phyloP scores from a whole-genome alignment of 768 basidiomycete genomes.

The Boletus fagicola region DNA sequence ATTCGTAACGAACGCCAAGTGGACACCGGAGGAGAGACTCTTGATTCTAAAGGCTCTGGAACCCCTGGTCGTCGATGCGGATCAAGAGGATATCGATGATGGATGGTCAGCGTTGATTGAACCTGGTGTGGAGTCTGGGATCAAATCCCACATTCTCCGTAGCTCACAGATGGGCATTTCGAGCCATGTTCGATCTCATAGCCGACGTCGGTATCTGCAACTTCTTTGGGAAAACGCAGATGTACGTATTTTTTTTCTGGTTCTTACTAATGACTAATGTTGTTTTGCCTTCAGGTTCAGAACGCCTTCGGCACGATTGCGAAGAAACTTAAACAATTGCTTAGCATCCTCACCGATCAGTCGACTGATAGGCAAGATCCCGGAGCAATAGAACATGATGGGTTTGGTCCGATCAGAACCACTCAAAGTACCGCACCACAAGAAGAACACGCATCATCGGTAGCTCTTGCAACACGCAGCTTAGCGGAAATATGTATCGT shows the following conservation, averaged over 20 bases:
- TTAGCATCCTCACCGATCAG: constrained; percentile 37
- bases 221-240: constrained; percentile 68
- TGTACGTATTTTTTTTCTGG: constrained; percentile 42
- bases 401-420: constrained; percentile 53
- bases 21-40: constrained; percentile 63
- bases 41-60: constrained; percentile 65
- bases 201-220: constrained; percentile 45
- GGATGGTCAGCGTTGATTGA: constrained; percentile 49
- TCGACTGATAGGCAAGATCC: constrained; percentile 15
- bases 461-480: constrained; percentile 31
- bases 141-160: constrained; percentile 53
- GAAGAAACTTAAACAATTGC: constrained; percentile 38
- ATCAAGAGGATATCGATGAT: constrained; percentile 26
- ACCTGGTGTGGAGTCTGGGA: constrained; percentile 54
- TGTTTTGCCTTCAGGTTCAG: constrained; percentile 46
- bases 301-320: constrained; percentile 38
- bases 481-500: constrained; percentile 53
- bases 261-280: background rate
- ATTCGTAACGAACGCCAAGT: constrained; percentile 39
- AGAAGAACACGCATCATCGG: constrained; percentile 29
- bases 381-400: constrained; percentile 50
- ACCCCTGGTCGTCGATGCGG: constrained; percentile 51
- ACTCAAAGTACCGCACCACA: constrained; percentile 32
- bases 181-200: constrained; percentile 5
- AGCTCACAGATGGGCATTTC: constrained; percentile 26